Evolutionary conservation across 2,329 filamentous ascomycete genomes (phyloP), one percentile per base, ranked within the genome.

Genomic region (Exophiala xenobiotica): DNA sequence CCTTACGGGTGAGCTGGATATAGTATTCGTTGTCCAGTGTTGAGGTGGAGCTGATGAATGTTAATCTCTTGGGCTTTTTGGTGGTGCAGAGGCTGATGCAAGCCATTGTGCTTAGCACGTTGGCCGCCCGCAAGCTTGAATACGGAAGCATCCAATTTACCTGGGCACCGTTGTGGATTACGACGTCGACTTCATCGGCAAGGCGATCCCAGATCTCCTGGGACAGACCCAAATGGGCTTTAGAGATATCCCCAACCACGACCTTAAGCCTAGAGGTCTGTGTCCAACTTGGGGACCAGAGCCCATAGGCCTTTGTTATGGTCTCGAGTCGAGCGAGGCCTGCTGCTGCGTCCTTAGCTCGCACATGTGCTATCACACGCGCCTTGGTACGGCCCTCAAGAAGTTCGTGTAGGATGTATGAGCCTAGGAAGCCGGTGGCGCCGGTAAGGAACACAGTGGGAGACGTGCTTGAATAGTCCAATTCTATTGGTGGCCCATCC

Each of bases 381-480:
- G 81, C 73, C 14, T 72, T 69, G 14, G 73, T 9, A 35, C 74
- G 72, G 19, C 86, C 77, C 31, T 79, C 79, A 1, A 96, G 76
- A 1, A 96, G 70, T 49, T 95, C 88, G 49, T 80, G 80, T 24
- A 95, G 74, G 8, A 96, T 75, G 64, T 90, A 95, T 0, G 88
- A 80, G 22, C 91, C 91, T 16, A 96, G 71, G 75, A 96, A 96
- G 2, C 91, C 91, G 4, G 91, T 96, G 3, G 88, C 90, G 37
- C 92, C 90, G 2, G 91, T 96, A 4, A 96, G 72, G 68, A 96
- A 87, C 8, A 93, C 77, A n/a, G n/a, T n/a, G n/a, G n/a, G n/a
- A n/a, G n/a, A n/a, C n/a, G n/a, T n/a, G n/a, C n/a, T n/a, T n/a
- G n/a, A n/a, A n/a, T n/a, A n/a, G n/a, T n/a, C n/a, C n/a, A n/a